A percentile compares a stretch with the other conserved stretches of the same genome.
Evolutionary conservation across 768 basidiomycete species (phyloP).

Genomic region (Termitomyces heimii): DNA sequence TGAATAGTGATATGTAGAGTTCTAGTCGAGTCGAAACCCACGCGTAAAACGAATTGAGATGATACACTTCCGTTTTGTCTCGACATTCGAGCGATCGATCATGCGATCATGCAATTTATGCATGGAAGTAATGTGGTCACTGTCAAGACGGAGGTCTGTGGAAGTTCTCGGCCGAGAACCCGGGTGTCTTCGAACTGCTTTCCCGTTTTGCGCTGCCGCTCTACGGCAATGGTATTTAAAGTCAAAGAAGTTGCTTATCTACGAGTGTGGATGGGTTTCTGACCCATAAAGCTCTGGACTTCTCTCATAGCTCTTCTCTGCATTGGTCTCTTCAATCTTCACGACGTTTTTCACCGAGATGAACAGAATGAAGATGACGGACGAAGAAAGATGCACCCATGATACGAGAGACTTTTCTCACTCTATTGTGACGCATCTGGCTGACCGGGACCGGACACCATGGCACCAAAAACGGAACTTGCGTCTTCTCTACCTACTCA

Average conservation of each 20-base stretch:
- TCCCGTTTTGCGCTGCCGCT: neutral
- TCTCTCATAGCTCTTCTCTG: neutral
- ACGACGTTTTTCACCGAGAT: neutral
- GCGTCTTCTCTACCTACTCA: constrained; percentile 44
- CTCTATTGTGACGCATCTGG: constrained; percentile 30
- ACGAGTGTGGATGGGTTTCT: neutral
- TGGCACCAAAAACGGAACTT: constrained; percentile 63
- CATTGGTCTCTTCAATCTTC: neutral
- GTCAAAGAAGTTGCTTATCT: neutral
- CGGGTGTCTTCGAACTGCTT: neutral
- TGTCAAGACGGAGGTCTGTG: no score
- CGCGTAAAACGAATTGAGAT: no score
- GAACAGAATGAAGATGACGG: neutral
- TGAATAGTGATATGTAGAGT: no score
- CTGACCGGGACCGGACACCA: constrained; percentile 41
- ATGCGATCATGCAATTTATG: no score
- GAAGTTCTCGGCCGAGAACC: neutral
- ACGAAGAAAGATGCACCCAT: no score
- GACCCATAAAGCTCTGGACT: neutral
- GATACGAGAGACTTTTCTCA: constrained; percentile 15
- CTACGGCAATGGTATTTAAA: neutral
- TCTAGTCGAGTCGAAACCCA: no score
- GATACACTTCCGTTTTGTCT: no score
- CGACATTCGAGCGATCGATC: no score
- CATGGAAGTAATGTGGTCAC: no score